Conservation (phyloP, 768 basidiomycete species). For the Suillus placidus region DNA sequence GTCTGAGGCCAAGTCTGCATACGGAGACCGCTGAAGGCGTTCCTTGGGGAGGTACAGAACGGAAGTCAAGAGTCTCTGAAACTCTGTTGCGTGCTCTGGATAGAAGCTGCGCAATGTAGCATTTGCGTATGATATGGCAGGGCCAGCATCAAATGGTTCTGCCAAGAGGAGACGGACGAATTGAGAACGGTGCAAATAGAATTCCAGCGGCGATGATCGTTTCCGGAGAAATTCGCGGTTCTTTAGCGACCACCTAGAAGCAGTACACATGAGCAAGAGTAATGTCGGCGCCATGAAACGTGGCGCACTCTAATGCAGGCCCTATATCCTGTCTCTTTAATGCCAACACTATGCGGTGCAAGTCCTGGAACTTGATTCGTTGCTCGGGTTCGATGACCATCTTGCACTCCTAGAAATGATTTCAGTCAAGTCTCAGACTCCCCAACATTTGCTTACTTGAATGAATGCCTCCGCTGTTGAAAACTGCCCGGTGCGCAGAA, state of each 20-base stretch:
- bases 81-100: conserved; percentile 59
- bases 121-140: conserved; percentile 78
- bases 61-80: conserved; percentile 71
- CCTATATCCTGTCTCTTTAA: conserved; percentile 66
- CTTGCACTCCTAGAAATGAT: conserved; percentile 59
- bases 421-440: conserved; percentile 7
- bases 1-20: conserved; percentile 72
- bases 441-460: conserved; percentile 46
- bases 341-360: conserved; percentile 72
- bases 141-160: conserved; percentile 55
- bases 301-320: conserved; percentile 76
- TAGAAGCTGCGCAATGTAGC: conserved; percentile 65
- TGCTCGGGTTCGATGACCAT: conserved; percentile 55
- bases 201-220: conserved; percentile 83
- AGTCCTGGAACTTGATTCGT: conserved; percentile 61
- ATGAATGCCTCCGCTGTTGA: conserved; percentile 75
- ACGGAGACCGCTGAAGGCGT: conserved; percentile 69
- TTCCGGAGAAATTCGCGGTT: conserved; percentile 67
- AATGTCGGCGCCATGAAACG: not conserved
- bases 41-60: conserved; percentile 70
- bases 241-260: conserved; percentile 73
- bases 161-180: conserved; percentile 79
- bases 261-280: not conserved
- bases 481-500: conserved; percentile 82
- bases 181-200: conserved; percentile 87